Conservation (phyloP, 169 alveolate genomes). For the Eimeria falciformis region DNA sequence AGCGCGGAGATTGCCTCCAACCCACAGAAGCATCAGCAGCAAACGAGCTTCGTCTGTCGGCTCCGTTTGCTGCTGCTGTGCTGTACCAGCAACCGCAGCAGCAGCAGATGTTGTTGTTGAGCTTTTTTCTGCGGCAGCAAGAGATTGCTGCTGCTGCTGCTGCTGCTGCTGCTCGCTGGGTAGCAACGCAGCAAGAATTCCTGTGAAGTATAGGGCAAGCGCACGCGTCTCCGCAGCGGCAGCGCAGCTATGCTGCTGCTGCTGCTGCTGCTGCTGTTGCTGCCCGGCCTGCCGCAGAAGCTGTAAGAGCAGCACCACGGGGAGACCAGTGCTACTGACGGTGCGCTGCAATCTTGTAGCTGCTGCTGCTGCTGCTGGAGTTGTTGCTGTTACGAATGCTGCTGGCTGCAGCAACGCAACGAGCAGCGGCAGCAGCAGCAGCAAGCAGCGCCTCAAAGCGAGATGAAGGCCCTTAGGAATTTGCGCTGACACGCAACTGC, state of each 20-base stretch:
- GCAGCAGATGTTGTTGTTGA: not conserved
- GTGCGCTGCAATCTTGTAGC: not conserved
- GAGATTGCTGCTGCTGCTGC: not conserved
- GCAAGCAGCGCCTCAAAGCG: not conserved
- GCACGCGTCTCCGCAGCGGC: conserved; percentile 16
- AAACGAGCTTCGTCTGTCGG: not conserved
- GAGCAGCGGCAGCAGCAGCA: conserved; percentile 21
- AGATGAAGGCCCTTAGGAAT: not conserved
- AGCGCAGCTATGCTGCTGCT: conserved; percentile 1
- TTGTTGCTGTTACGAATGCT: not conserved
- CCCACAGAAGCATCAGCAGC: conserved; percentile 32
- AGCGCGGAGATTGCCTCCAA: not conserved
- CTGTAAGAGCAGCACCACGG: conserved; percentile 39
- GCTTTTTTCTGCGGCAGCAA: not conserved
- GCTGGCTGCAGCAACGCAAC: not conserved
- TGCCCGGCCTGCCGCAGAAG: conserved; percentile 14
- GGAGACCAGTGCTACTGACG: conserved; percentile 37
- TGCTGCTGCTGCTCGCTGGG: conserved; percentile 37
- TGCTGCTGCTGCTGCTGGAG: conserved; percentile 8
- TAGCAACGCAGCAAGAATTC: conserved; percentile 16
- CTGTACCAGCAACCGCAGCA: not conserved
- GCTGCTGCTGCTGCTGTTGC: conserved; percentile 35
- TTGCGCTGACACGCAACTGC: not conserved
- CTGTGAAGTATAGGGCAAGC: not conserved
- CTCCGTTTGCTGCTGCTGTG: not conserved